Evolutionary conservation across 2,329 filamentous ascomycete species (phyloP).

Genomic region (Tolypocladium pustulatum): DNA sequence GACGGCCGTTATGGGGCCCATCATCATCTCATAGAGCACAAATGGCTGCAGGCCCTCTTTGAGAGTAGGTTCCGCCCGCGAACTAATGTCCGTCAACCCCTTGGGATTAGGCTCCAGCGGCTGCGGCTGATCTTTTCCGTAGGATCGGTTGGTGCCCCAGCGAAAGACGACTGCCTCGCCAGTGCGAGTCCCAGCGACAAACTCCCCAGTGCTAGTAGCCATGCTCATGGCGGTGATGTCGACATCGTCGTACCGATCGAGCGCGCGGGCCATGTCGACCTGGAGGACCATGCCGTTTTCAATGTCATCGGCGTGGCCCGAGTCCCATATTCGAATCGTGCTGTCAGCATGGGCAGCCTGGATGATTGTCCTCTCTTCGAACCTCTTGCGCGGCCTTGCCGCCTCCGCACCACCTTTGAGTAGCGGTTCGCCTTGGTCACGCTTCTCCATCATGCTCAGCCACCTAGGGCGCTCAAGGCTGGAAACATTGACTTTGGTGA

Average conservation of each 20-base stretch:
- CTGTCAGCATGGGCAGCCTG: slow-evolving; percentile 86
- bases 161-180: slow-evolving; percentile 84
- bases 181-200: slow-evolving; percentile 67
- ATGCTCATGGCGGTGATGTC: slow-evolving; percentile 73
- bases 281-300: slow-evolving; percentile 78
- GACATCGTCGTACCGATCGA: slow-evolving; percentile 68
- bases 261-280: slow-evolving; percentile 72
- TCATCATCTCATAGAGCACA: slow-evolving; percentile 71
- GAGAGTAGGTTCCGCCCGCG: slow-evolving; percentile 59
- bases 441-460: slow-evolving; percentile 82
- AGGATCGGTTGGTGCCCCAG: slow-evolving; percentile 73
- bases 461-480: slow-evolving; percentile 69
- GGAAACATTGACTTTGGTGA: slow-evolving; percentile 61
- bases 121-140: slow-evolving; percentile 47
- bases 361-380: slow-evolving; percentile 74
- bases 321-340: slow-evolving; percentile 86
- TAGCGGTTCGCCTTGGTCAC: slow-evolving; percentile 67
- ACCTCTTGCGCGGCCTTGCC: slow-evolving; percentile 58
- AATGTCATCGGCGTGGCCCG: slow-evolving; percentile 83
- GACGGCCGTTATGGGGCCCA: slow-evolving; percentile 68
- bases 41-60: slow-evolving; percentile 75
- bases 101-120: slow-evolving; percentile 51
- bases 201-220: slow-evolving; percentile 69
- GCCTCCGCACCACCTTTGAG: slow-evolving; percentile 70
- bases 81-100: slow-evolving; percentile 63